Evolutionary conservation across 2,329 filamentous ascomycete genomes (phyloP).

Genomic region (Monosporascus sp.): DNA sequence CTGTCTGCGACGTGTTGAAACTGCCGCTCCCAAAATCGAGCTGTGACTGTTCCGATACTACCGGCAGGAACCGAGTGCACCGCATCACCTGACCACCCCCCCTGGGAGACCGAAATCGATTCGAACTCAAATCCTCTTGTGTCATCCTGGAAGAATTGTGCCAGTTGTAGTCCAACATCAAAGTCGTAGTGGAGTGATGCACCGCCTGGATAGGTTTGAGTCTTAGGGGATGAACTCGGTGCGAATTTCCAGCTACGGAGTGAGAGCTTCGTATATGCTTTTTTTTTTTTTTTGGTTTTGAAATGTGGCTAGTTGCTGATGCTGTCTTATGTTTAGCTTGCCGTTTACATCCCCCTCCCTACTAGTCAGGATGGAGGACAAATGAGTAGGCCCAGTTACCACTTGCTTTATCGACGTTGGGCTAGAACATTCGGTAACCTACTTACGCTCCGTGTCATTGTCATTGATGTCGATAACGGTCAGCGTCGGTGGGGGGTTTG

Average conservation of each 20-base stretch:
- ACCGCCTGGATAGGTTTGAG: not conserved
- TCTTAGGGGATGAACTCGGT: not conserved
- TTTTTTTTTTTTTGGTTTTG: not conserved
- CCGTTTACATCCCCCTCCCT: conserved; percentile 7
- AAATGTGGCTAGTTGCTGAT: not conserved
- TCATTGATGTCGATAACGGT: conserved; percentile 44
- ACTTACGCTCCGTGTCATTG: conserved; percentile 48
- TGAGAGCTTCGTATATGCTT: not conserved
- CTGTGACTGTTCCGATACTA: not conserved
- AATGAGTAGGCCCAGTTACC: not conserved
- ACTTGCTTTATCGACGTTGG: conserved; percentile 47
- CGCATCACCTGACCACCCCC: not conserved
- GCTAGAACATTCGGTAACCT: conserved; percentile 50
- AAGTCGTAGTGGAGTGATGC: not conserved
- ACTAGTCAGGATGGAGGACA: conserved; percentile 6
- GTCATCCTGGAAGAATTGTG: not conserved
- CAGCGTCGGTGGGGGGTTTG: conserved; percentile 36
- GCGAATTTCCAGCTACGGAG: not conserved
- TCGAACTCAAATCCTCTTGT: not conserved
- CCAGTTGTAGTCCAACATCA: not conserved
- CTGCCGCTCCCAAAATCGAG: not conserved
- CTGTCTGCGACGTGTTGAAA: not conserved
- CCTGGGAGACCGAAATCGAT: not conserved
- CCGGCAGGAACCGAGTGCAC: not conserved
- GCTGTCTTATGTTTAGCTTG: conserved; percentile 1